Percentiles rank a stretch among this genome's conserved stretches.
Evolutionary conservation across 805 yeast genomes (phyloP).

Genomic region (Pichia californica): DNA sequence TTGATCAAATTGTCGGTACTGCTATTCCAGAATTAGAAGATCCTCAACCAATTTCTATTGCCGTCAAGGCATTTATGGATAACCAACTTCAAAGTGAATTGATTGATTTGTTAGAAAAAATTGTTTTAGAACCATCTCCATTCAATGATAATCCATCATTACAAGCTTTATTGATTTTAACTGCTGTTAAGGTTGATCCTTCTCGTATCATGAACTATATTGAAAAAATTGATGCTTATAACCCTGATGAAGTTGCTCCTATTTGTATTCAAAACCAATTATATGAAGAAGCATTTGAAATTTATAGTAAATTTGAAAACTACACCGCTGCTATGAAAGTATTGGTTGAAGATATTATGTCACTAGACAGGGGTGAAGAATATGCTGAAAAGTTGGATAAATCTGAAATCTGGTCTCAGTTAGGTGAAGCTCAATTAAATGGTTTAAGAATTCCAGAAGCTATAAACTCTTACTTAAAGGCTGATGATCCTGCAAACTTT

Average conservation of each 20-base stretch:
- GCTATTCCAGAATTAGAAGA: conserved; percentile 92
- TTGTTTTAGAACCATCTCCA: conserved; percentile 94
- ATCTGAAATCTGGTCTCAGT: conserved; percentile 87
- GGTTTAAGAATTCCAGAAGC: conserved; percentile 91
- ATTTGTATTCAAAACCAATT: conserved; percentile 84
- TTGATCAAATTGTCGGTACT: conserved; percentile 92
- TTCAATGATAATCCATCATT: conserved; percentile 91
- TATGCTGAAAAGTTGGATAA: conserved; percentile 86
- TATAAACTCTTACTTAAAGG: conserved; percentile 83
- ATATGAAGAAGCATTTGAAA: conserved; percentile 90
- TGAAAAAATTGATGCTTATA: conserved; percentile 85
- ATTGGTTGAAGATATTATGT: conserved; percentile 85
- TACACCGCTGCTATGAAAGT: conserved; percentile 79
- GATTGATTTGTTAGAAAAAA: conserved; percentile 91
- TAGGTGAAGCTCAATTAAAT: conserved; percentile 93
- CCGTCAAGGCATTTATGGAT: conserved; percentile 94
- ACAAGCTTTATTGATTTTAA: conserved; percentile 86
- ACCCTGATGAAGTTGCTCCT: conserved; percentile 90
- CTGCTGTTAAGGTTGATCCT: conserved; percentile 94
- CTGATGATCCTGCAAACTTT: conserved; percentile 85
- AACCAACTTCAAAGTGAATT: conserved; percentile 89
- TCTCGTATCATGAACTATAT: conserved; percentile 76
- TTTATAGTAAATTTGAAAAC: conserved; percentile 78
- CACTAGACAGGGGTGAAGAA: conserved; percentile 89
- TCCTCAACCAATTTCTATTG: conserved; percentile 89